Percentiles rank a stretch among this genome's conserved stretches.
phyloP scores from a whole-genome alignment of 1,284 basidiomycete species.

The Ustilago shanxiensis region DNA sequence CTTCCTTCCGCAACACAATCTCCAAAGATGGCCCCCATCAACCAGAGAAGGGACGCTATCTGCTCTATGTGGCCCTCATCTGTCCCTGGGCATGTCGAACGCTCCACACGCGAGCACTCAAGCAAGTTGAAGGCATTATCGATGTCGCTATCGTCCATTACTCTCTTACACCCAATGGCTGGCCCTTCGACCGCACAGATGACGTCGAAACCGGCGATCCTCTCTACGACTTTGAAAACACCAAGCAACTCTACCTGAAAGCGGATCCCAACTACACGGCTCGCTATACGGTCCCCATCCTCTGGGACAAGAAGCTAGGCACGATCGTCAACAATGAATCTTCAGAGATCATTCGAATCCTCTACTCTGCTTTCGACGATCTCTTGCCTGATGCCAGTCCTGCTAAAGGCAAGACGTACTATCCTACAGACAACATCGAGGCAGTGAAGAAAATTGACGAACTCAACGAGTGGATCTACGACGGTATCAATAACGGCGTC shows the following conservation, averaged over 20 bases:
- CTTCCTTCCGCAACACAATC: constrained; percentile 80
- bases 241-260: constrained; percentile 77
- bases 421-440: constrained; percentile 73
- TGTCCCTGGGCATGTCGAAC: constrained; percentile 89
- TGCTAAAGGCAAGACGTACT: constrained; percentile 70
- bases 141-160: constrained; percentile 78
- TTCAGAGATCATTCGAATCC: constrained; percentile 80
- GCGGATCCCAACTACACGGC: constrained; percentile 74
- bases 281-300: constrained; percentile 74
- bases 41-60: constrained; percentile 80
- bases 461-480: constrained; percentile 82
- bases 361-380: constrained; percentile 76
- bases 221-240: constrained; percentile 69
- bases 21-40: constrained; percentile 77
- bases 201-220: constrained; percentile 43
- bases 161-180: constrained; percentile 83
- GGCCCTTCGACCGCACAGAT: constrained; percentile 77
- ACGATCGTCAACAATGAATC: constrained; percentile 84
- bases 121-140: constrained; percentile 84
- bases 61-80: constrained; percentile 45
- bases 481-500: constrained; percentile 71
- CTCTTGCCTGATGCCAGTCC: constrained; percentile 39
- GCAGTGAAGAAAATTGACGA: constrained; percentile 77
- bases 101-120: constrained; percentile 86
- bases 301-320: constrained; percentile 90